A percentile compares a stretch with the other conserved stretches of the same genome.
phyloP scores from a whole-genome alignment of 768 basidiomycete genomes.

The Vararia minispora region DNA sequence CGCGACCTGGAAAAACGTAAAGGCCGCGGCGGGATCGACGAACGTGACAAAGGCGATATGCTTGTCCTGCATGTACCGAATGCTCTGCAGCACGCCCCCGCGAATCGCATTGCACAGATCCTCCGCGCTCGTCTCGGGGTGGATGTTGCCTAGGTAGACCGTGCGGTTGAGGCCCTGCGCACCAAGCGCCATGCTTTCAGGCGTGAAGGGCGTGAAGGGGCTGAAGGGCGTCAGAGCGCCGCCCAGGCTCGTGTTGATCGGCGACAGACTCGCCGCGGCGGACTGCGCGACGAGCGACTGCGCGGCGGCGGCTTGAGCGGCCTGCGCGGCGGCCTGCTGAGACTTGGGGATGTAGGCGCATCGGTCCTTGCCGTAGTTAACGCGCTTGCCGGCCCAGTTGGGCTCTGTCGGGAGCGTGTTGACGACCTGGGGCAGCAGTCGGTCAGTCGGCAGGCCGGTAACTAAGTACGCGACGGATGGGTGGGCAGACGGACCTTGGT shows the following conservation, averaged over 20 bases:
- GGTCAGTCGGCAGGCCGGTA: too few relatives aligned
- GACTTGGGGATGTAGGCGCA: constrained; percentile 97
- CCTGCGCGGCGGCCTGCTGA: constrained; percentile 80
- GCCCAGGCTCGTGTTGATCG: constrained; percentile 18
- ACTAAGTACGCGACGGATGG: not conserved
- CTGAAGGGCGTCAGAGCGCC: constrained; percentile 29
- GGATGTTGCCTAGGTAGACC: constrained; percentile 93
- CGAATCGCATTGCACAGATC: constrained; percentile 95
- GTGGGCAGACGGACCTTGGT: constrained; percentile 62
- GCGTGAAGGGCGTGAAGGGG: constrained; percentile 42
- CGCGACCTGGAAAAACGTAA: constrained; percentile 91
- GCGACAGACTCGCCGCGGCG: constrained; percentile 26
- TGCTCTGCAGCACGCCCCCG: constrained; percentile 93
- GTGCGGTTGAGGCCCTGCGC: constrained; percentile 74
- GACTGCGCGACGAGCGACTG: constrained; percentile 53
- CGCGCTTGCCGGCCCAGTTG: constrained; percentile 89
- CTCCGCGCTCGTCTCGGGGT: constrained; percentile 90
- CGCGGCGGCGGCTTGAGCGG: constrained; percentile 79
- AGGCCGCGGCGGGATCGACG: constrained; percentile 85
- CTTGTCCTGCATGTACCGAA: constrained; percentile 94
- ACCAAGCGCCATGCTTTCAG: constrained; percentile 25
- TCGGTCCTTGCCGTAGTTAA: constrained; percentile 98
- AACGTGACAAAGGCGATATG: constrained; percentile 98
- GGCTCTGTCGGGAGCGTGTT: constrained; percentile 86
- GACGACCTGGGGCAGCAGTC: constrained; percentile 53